Evolutionary conservation across 176 grass and related monocot species (phyloP), one percentile per base, ranked within the genome.

Genomic region (Aegilops speltoides): DNA sequence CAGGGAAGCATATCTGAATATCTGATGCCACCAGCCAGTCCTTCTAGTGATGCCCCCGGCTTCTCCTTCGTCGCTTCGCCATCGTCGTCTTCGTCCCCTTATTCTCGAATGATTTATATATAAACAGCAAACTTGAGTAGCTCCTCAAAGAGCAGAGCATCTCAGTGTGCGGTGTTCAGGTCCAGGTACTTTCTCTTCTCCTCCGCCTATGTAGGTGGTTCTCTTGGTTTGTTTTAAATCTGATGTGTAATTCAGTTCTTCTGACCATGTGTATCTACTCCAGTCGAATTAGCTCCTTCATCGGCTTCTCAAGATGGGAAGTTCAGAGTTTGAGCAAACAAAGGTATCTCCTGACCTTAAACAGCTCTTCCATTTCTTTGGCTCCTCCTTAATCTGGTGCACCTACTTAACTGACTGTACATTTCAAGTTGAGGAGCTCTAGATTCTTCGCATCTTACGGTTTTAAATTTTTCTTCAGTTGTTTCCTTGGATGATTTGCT

Each of bases 311-410:
- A 83, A 43, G 46, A 91, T 91, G 81, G 81, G 75, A 62, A 87
- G 76, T 62, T 41, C 28, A 52, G 81, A 69, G 60, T 4, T 81
- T 19, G 41, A 79, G 68, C 68, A 87, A 40, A 4, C 68, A 15
- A 76, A 87, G 85, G 89, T 91, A 69, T 22, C 26, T 57, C 28
- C 63, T 78, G 74, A 78, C 56, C 63, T 85, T 62, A 78, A 77
- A 24, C 28, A 3, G 26, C 31, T 26, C 62, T 23, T 33, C 20
- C 9, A 6, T 68, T 81, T 54, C 9, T 20, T 66, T 64, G 63
- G 17, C 25, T 48, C 16, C 4, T 82, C 8, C 1, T 20, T 11
- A 43, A 77, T 38, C 37, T 24, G 4, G n/a, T 48, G 65, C 22
- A 3, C 23, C 15, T 37, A 28, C 14, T 78, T 48, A 9, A 73